These are phyloP conservation scores for Tympanopsis confertula DNA, from an alignment of 2,329 filamentous ascomycete species.

Conservation along the genomic window DNA sequence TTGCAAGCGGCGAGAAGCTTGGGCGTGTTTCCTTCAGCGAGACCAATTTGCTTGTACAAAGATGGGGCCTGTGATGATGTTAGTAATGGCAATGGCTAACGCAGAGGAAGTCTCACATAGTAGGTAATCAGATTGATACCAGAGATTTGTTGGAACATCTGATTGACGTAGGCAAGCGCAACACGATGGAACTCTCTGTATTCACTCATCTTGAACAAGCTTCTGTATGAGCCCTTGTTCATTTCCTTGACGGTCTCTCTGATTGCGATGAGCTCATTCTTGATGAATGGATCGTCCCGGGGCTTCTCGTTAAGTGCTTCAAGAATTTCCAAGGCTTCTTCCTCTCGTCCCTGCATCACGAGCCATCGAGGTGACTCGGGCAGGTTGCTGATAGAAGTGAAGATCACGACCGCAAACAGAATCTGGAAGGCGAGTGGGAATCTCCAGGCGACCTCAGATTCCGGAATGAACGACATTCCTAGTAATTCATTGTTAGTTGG, in stretches of 20 bases:
- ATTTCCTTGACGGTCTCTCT: constrained; percentile 4
- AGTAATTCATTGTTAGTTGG: too few species aligned
- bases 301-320: neutral
- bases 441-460: constrained; percentile 6
- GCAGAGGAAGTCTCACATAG: constrained; percentile 50
- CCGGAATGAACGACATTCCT: constrained; percentile 1
- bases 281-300: constrained; percentile 2
- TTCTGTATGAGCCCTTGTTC: constrained; percentile 2
- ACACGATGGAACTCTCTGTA: constrained; percentile 52
- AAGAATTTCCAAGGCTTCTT: constrained; percentile 4
- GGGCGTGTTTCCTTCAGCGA: constrained; percentile 28
- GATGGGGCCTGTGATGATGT: constrained; percentile 30
- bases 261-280: constrained; percentile 2
- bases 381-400: constrained; percentile 3
- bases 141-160: constrained; percentile 51
- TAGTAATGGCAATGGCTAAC: constrained; percentile 21
- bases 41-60: constrained; percentile 31
- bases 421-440: constrained; percentile 8
- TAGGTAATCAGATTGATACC: constrained; percentile 49
- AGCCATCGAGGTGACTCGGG: constrained; percentile 9
- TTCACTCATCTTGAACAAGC: too few species aligned
- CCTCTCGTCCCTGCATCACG: constrained; percentile 6
- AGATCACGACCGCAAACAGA: constrained; percentile 7
- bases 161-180: constrained; percentile 43
- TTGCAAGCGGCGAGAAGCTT: constrained; percentile 42